Conservation (phyloP, 805 yeast genomes). For the Saturnispora zaruensis region DNA sequence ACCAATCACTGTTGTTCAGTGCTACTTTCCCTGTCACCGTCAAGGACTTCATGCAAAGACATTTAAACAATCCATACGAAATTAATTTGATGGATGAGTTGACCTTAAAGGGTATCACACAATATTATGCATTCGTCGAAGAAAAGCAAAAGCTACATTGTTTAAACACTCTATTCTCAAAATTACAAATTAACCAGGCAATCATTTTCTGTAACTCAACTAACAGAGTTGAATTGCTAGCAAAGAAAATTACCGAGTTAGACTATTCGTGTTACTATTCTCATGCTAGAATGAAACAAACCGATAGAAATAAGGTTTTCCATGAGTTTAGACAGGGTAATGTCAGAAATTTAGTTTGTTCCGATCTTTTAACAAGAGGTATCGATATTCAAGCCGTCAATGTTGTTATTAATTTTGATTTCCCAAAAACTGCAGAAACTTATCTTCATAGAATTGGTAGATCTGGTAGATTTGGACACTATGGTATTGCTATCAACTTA, state of each 20-base stretch:
- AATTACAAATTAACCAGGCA: slow-evolving; percentile 91
- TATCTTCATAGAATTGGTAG: slow-evolving; percentile 98
- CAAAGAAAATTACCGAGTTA: slow-evolving; percentile 91
- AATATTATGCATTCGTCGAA: slow-evolving; percentile 97
- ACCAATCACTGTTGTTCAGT: slow-evolving; percentile 81
- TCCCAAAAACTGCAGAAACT: slow-evolving; percentile 97
- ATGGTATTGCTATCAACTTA: slow-evolving; percentile 93
- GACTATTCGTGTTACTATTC: slow-evolving; percentile 96
- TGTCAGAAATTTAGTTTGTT: slow-evolving; percentile 93
- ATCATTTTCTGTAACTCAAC: slow-evolving; percentile 97
- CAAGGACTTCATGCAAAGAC: slow-evolving; percentile 84
- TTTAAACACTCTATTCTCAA: slow-evolving; percentile 87
- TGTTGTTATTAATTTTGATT: slow-evolving; percentile 95
- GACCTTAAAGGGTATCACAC: slow-evolving; percentile 92
- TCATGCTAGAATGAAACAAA: slow-evolving; percentile 96
- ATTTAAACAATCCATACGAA: slow-evolving; percentile 86
- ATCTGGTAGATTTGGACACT: slow-evolving; percentile 97
- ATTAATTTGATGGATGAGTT: slow-evolving; percentile 97
- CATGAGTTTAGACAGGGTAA: slow-evolving; percentile 98
- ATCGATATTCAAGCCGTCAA: slow-evolving; percentile 98
- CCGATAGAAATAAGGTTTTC: slow-evolving; percentile 94
- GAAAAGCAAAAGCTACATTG: slow-evolving; percentile 95
- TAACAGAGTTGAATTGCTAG: slow-evolving; percentile 88
- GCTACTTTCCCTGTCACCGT: slow-evolving; percentile 97
- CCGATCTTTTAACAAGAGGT: slow-evolving; percentile 95